phyloP scores from a whole-genome alignment of 805 yeast species.

The Sungouiozyma ichnusensis region DNA sequence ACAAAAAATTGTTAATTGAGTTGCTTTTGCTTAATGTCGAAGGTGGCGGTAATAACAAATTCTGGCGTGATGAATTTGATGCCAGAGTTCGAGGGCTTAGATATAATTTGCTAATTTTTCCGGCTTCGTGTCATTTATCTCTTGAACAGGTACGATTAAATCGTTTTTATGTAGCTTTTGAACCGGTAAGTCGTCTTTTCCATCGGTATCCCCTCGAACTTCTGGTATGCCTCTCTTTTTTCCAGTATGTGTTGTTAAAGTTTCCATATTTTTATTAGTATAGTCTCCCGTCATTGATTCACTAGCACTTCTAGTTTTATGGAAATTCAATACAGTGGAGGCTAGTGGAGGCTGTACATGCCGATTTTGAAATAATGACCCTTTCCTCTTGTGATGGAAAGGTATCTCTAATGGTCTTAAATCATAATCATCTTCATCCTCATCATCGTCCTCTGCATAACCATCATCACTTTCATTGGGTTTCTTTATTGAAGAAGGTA shows the following conservation, averaged over 20 bases:
- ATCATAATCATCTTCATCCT: conserved; percentile 18
- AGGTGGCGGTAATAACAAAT: conserved; percentile 1
- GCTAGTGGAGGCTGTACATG: conserved; percentile 9
- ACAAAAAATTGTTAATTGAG: not conserved
- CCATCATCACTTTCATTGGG: conserved; percentile 24
- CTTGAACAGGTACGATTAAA: not conserved
- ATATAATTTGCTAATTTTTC: not conserved
- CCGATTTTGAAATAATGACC: conserved; percentile 15
- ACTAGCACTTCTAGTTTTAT: not conserved
- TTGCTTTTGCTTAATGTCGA: not conserved
- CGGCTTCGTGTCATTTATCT: not conserved
- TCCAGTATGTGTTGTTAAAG: not conserved
- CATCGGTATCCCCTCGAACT: not conserved
- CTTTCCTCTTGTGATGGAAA: conserved; percentile 11
- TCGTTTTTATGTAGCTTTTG: not conserved
- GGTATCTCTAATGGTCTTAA: conserved; percentile 22
- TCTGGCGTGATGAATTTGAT: not conserved
- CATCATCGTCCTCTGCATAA: conserved; percentile 26
- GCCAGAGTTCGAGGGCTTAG: not conserved
- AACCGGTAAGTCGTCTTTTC: not conserved
- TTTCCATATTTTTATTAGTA: not conserved
- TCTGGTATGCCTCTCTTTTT: not conserved
- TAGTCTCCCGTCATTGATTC: not conserved
- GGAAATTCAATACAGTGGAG: not conserved
- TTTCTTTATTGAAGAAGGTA: conserved; percentile 3